Base-by-base conservation (phyloP, 2,329 filamentous ascomycete genomes). In the Fusarium sp. region DNA sequence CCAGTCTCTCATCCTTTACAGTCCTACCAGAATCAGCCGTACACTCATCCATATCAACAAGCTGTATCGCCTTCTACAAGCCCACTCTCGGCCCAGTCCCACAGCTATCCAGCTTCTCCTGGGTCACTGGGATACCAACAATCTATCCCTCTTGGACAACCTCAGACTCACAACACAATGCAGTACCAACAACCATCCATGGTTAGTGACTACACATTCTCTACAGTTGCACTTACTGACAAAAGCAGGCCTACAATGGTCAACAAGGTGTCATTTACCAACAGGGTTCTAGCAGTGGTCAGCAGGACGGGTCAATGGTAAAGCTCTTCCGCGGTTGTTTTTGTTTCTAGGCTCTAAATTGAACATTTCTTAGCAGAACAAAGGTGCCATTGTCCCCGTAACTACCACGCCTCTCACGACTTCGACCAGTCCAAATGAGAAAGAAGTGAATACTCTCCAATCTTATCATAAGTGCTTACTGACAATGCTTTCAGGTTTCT, bases 241-340 rank as follows among this genome's bases (percentile, higher is more conserved):
- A 13, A 53, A 5, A 18, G 1, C 21, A 77, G 75, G 46, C 70
- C 52, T 73, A 74, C 23, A 62, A 63, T 49, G 65, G 68, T 30
- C 75, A 77, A 47, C 73, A 77, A 57, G 71, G 64, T 42, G 57
- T 60, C 37, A 35, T 74, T 23, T 75, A 76, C 63, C 65, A 66
- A n/a, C 75, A 77, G 46, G 75, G 66, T 28, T 63, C 64, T 18
- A 52, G 67, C 43, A 63, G 67, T 60, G 73, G 73, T 64, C 74
- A 71, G 66, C 74, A 75, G 64, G 75, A 77, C 23, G 72, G 75
- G 47, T 60, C 67, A 70, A 77, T 77, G 75, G 75, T 77, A 77
- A 77, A 77, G 74, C 67, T 77, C 68, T 78, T 77, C 72, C 74
- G 74, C 25, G 75, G 75, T 57, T 77, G 75, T 57, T 75, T 77